phyloP scores from a whole-genome alignment of 768 basidiomycete species.

The Mycena latifolia region DNA sequence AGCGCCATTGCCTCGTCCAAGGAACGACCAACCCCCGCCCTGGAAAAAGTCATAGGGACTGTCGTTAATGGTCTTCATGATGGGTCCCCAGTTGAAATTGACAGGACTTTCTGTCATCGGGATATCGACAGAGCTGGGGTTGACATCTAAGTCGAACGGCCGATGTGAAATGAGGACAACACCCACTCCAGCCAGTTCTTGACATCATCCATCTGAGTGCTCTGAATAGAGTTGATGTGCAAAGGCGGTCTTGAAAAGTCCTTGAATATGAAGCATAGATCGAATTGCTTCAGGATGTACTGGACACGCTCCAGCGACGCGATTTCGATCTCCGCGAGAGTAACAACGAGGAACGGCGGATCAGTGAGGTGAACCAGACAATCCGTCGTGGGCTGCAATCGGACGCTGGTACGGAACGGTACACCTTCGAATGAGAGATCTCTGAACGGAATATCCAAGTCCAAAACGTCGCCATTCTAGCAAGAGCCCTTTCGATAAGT shows the following conservation, averaged over 20 bases:
- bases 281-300: slow-evolving; percentile 96
- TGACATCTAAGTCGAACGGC: slow-evolving; percentile 18
- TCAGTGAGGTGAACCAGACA: slow-evolving; percentile 97
- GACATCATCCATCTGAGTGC: slow-evolving; percentile 91
- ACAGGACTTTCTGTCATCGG: slow-evolving; percentile 95
- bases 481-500: slow-evolving; percentile 5
- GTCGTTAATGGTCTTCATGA: slow-evolving; percentile 99
- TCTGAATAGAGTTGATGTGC: slow-evolving; percentile 97
- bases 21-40: slow-evolving; percentile 95
- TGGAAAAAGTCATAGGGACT: slow-evolving; percentile 96
- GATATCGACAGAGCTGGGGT: slow-evolving; percentile 93
- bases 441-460: slow-evolving; percentile 96
- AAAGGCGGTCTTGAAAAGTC: slow-evolving; percentile 94
- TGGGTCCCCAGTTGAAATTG: slow-evolving; percentile 97
- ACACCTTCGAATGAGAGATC: slow-evolving; percentile 98
- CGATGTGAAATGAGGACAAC: slow-evolving; percentile 7
- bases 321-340: slow-evolving; percentile 94
- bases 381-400: slow-evolving; percentile 96
- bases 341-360: slow-evolving; percentile 95
- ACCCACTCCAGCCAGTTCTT: slow-evolving; percentile 99
- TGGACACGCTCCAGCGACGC: slow-evolving; percentile 97
- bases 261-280: slow-evolving; percentile 96
- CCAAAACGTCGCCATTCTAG: slow-evolving; percentile 82
- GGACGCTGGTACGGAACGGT: slow-evolving; percentile 94
- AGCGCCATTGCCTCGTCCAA: slow-evolving; percentile 77